These are phyloP conservation scores for Pisolithus sp. DNA, from an alignment of 768 basidiomycete genomes.

Conservation along the genomic window DNA sequence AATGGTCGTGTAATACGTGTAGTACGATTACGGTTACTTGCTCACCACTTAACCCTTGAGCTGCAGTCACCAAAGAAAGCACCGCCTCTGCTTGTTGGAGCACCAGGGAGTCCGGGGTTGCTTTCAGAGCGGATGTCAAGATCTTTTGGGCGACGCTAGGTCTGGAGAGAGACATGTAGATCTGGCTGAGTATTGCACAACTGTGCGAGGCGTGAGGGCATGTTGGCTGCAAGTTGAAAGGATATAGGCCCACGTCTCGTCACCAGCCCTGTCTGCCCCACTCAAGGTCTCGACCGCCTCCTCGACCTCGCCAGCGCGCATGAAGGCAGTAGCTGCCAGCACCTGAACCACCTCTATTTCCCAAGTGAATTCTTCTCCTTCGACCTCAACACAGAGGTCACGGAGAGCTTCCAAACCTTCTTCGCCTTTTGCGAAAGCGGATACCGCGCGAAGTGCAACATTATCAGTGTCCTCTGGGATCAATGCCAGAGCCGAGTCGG, in stretches of 20 bases:
- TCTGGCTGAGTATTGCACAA: conserved; percentile 74
- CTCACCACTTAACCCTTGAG: conserved; percentile 48
- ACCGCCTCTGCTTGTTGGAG: conserved; percentile 86
- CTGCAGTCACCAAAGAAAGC: conserved; percentile 68
- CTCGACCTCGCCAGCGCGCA: conserved; percentile 77
- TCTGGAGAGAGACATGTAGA: conserved; percentile 87
- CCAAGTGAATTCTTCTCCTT: conserved; percentile 62
- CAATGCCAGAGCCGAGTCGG: conserved; percentile 49
- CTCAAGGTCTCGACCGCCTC: conserved; percentile 89
- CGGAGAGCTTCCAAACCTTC: conserved; percentile 73
- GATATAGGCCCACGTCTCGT: conserved; percentile 70
- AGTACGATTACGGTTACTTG: conserved; percentile 22
- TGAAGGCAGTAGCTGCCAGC: conserved; percentile 82
- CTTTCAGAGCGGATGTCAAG: conserved; percentile 74
- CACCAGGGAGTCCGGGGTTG: conserved; percentile 86
- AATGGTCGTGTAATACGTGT: background rate
- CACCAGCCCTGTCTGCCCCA: conserved; percentile 60
- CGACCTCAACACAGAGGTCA: conserved; percentile 81
- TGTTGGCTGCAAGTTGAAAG: background rate
- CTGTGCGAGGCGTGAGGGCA: conserved; percentile 32
- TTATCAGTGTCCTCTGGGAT: conserved; percentile 55
- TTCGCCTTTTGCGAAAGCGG: conserved; percentile 60
- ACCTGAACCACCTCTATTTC: conserved; percentile 74
- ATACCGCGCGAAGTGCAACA: conserved; percentile 62
- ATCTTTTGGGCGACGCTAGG: conserved; percentile 83